Base-by-base conservation (phyloP, 352 stramenopile genomes). In the Aphanomyces stellatus region DNA sequence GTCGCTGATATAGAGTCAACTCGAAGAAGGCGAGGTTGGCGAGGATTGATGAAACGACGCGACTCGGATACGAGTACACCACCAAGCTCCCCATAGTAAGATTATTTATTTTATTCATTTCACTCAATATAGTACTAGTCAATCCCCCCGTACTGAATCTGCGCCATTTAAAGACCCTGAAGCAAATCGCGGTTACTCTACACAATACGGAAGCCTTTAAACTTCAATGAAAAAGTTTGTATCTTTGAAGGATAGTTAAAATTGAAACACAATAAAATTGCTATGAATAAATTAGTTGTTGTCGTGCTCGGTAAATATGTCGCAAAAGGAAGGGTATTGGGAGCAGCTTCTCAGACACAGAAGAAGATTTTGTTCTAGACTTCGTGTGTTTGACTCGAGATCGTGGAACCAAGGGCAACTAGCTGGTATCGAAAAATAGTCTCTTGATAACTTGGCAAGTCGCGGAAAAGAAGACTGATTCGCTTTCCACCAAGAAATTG, bases 1-100 rank as follows among this genome's bases (percentile, higher is more conserved):
- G 88, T 92, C 46, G 84, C 84, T 17, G 87, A 86, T 68, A 80
- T 90, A 72, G 84, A 92, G 71, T 88, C 84, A 10, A 76, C 86
- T 49, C 80, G 82, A 28, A 79, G 80, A 8, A 79, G 84, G 34
- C 81, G 84, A 27, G 84, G 84, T 49, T 92, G 84, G 84, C 77
- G 84, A 40, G 84, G 84, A 42, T 80, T 92, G 46, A 90, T 90
- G 84, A 92, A 92, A 71, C 84, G 84, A 25, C 77, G 84, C 27
- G 69, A 90, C 8, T 92, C 84, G 56, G 84, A 92, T 62, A 79
- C 82, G 43, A 90, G 81, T 55, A 81, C 31, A 5, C 64, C 64
- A 7, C 64, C 64, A 11, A 37, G 41, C 24, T 66, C 64, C 22
- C 64, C 64, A 5, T 70, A 70, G 64, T 64, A 70, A n/a, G 62